phyloP scores from a whole-genome alignment of 352 stramenopile species.

The Globisporangium carolinianum region DNA sequence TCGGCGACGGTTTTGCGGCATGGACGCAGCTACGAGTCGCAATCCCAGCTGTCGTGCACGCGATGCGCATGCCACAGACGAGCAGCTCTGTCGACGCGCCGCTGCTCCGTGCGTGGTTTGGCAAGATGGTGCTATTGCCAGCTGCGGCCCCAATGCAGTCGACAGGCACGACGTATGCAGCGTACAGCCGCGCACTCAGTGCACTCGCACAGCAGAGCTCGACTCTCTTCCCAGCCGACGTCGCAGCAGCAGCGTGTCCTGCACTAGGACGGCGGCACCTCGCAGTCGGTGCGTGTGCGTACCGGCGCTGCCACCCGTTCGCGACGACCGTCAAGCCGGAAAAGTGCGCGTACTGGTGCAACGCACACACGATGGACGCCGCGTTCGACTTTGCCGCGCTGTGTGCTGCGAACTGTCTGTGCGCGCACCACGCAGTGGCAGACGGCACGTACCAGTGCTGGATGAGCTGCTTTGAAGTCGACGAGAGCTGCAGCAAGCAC shows the following conservation, averaged over 20 bases:
- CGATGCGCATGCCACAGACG: slow-evolving; percentile 19
- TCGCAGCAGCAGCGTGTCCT: slow-evolving; percentile 23
- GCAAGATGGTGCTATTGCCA: slow-evolving; percentile 32
- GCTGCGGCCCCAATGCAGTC: slow-evolving; percentile 18
- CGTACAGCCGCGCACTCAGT: slow-evolving; percentile 13
- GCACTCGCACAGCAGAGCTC: slow-evolving; percentile 6
- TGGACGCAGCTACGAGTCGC: slow-evolving; percentile 9
- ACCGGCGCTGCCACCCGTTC: slow-evolving; percentile 23
- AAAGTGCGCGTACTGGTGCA: slow-evolving; percentile 29
- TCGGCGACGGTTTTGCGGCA: slow-evolving; percentile 16
- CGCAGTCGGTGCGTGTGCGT: slow-evolving; percentile 16
- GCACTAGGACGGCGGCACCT: slow-evolving; percentile 10
- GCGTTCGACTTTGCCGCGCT: slow-evolving; percentile 13
- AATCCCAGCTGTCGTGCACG: slow-evolving; percentile 17
- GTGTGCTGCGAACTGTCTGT: slow-evolving; percentile 24
- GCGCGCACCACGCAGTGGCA: slow-evolving; percentile 17
- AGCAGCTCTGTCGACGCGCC: slow-evolving; percentile 2
- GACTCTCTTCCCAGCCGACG: slow-evolving; percentile 6
- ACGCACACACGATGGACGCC: slow-evolving; percentile 17
- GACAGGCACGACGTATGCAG: slow-evolving; percentile 21
- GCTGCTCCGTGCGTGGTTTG: slow-evolving; percentile 28
- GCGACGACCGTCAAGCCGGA: slow-evolving; percentile 13
- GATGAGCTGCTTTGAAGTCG: slow-evolving; percentile 30
- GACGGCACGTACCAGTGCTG: slow-evolving; percentile 25
- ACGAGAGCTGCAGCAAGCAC: slow-evolving; percentile 1